Evolutionary conservation across 257 asterid species (phyloP).

Genomic region (Pogostemon cablin): DNA sequence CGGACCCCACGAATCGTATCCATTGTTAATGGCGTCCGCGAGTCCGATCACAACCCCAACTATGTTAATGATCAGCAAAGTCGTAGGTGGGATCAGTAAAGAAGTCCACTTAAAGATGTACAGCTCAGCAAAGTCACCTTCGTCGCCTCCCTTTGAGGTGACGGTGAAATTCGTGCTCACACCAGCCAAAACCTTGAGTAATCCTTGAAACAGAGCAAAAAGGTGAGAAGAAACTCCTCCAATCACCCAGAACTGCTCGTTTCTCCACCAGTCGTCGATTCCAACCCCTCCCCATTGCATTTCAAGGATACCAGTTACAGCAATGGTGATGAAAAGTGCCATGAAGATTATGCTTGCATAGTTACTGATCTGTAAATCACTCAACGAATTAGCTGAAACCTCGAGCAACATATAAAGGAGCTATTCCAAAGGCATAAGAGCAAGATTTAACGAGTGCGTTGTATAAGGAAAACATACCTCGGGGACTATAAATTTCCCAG

Average conservation of each 20-base stretch:
- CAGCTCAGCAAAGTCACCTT: slow-evolving; percentile 71
- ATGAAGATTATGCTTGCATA: slow-evolving; percentile 81
- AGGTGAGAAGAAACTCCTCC: slow-evolving; percentile 87
- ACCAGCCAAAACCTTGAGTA: slow-evolving; percentile 85
- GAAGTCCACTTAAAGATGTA: slow-evolving; percentile 89
- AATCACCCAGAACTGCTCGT: slow-evolving; percentile 96
- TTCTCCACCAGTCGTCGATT: slow-evolving; percentile 97
- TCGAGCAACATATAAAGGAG: background rate
- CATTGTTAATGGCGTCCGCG: slow-evolving; percentile 79
- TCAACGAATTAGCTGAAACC: slow-evolving; percentile 20
- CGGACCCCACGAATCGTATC: slow-evolving; percentile 95
- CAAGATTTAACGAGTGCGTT: slow-evolving; percentile 13
- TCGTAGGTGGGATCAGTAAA: slow-evolving; percentile 70
- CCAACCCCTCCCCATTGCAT: slow-evolving; percentile 97
- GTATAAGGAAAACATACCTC: slow-evolving; percentile 53
- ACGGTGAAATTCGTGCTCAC: slow-evolving; percentile 82
- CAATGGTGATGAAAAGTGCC: slow-evolving; percentile 79
- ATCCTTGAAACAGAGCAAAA: slow-evolving; percentile 85
- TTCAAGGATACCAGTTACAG: slow-evolving; percentile 81
- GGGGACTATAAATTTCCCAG: slow-evolving; percentile 89
- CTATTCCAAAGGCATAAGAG: background rate
- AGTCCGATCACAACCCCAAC: slow-evolving; percentile 78
- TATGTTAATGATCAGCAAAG: slow-evolving; percentile 68
- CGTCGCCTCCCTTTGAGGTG: slow-evolving; percentile 88
- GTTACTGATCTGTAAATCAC: slow-evolving; percentile 72